A percentile compares a stretch with the other conserved stretches of the same genome.
phyloP scores from a whole-genome alignment of 225 moss, liverwort and hornwort species.

The Takakia lepidozioides region DNA sequence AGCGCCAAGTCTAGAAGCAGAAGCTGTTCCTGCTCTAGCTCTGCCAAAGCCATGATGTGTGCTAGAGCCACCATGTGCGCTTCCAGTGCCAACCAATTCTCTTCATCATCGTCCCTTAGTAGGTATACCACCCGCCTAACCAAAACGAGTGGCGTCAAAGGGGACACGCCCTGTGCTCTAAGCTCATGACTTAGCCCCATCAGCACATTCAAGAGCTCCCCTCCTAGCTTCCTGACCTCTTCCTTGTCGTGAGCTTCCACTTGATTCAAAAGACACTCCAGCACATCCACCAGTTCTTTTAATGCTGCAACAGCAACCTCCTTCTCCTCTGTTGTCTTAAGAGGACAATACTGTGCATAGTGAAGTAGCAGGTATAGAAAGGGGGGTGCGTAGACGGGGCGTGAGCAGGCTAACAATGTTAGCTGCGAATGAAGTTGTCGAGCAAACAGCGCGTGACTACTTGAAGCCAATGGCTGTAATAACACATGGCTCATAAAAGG shows the following conservation, averaged over 20 bases:
- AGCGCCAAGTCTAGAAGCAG: constrained; percentile 28
- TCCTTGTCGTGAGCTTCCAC: not conserved
- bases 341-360: constrained; percentile 21
- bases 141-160: constrained; percentile 19
- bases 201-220: constrained; percentile 17
- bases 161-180: constrained; percentile 11
- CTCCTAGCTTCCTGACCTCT: constrained; percentile 22
- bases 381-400: constrained; percentile 7
- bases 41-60: constrained; percentile 30
- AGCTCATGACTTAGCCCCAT: constrained; percentile 26
- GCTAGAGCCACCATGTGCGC: constrained; percentile 19
- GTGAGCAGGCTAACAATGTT: constrained; percentile 11
- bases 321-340: constrained; percentile 22
- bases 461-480: constrained; percentile 16
- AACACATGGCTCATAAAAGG: constrained; percentile 25
- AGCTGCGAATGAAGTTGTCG: constrained; percentile 34
- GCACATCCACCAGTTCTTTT: constrained; percentile 26
- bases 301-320: constrained; percentile 19
- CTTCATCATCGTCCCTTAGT: constrained; percentile 7
- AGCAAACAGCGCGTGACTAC: constrained; percentile 22
- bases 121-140: constrained; percentile 23
- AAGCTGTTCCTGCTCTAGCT: constrained; percentile 38
- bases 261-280: constrained; percentile 12
- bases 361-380: constrained; percentile 25
- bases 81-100: constrained; percentile 1